Evolutionary conservation across 805 yeast genomes (phyloP).

Genomic region (Metschnikowia arizonensis): DNA sequence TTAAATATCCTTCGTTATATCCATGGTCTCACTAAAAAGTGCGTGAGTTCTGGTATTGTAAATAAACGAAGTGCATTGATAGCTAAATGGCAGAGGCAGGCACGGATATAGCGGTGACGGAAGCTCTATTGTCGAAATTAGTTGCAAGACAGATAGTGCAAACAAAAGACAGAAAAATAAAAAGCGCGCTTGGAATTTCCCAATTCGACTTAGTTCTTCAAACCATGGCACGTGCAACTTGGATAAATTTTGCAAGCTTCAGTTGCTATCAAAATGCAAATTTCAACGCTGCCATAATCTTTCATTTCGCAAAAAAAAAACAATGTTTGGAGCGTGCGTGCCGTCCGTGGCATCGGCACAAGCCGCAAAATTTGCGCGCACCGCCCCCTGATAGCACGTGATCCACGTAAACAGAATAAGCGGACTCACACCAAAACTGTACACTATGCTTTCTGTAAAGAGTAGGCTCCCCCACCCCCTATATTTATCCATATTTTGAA

Average conservation of each 20-base stretch:
- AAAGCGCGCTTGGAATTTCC: neutral
- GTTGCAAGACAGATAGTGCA: too few relatives aligned
- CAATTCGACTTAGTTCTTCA: neutral
- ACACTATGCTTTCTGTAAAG: neutral
- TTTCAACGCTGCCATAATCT: neutral
- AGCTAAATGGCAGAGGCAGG: neutral
- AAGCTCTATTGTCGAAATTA: neutral
- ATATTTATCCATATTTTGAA: too few relatives aligned
- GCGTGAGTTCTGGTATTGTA: neutral
- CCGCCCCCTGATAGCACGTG: neutral
- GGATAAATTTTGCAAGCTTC: neutral
- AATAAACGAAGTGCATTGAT: neutral
- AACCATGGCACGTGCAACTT: neutral
- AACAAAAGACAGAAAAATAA: neutral
- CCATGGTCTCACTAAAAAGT: neutral
- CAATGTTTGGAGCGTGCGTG: neutral
- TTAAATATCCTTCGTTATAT: neutral
- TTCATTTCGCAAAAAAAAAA: neutral
- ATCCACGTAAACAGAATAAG: neutral
- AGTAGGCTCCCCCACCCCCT: neutral
- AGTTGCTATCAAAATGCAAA: neutral
- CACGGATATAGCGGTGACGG: neutral
- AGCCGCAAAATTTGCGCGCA: neutral
- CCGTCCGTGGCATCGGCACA: constrained; percentile 1
- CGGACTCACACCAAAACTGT: neutral